phyloP scores from a whole-genome alignment of 306 rosid species.

The Cicer bijugum region DNA sequence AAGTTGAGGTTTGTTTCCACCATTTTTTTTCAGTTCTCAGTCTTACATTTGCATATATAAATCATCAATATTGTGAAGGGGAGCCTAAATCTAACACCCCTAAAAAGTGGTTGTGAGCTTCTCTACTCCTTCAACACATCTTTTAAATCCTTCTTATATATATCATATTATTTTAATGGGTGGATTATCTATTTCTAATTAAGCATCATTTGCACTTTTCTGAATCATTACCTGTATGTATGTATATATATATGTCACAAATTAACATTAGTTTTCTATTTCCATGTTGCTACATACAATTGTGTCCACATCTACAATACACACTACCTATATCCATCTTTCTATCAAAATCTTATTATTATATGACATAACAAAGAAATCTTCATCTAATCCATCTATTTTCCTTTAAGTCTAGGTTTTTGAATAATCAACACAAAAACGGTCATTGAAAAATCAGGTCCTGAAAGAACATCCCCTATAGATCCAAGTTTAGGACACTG shows the following conservation, averaged over 20 bases:
- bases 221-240: conserved; percentile 2
- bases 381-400: conserved; percentile 87
- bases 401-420: conserved; percentile 73
- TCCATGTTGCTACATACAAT: conserved; percentile 43
- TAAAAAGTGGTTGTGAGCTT: too few relatives aligned
- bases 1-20: too few relatives aligned
- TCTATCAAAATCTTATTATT: conserved; percentile 43
- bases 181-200: neutral
- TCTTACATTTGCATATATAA: too few relatives aligned
- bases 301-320: conserved; percentile 55
- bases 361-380: conserved; percentile 69
- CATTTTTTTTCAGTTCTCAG: too few relatives aligned
- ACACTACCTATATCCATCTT: conserved; percentile 47
- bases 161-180: neutral
- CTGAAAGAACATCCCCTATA: conserved; percentile 89
- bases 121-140: too few relatives aligned
- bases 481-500: conserved; percentile 93
- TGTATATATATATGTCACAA: conserved; percentile 16
- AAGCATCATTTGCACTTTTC: conserved; percentile 3
- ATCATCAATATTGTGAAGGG: too few relatives aligned
- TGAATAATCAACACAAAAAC: conserved; percentile 81
- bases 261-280: conserved; percentile 29
- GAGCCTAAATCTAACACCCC: too few relatives aligned
- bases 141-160: neutral
- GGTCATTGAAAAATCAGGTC: conserved; percentile 66